Conservation (phyloP, 1,139 yeast species). For the Yamadazyma pseudoaaseri region DNA sequence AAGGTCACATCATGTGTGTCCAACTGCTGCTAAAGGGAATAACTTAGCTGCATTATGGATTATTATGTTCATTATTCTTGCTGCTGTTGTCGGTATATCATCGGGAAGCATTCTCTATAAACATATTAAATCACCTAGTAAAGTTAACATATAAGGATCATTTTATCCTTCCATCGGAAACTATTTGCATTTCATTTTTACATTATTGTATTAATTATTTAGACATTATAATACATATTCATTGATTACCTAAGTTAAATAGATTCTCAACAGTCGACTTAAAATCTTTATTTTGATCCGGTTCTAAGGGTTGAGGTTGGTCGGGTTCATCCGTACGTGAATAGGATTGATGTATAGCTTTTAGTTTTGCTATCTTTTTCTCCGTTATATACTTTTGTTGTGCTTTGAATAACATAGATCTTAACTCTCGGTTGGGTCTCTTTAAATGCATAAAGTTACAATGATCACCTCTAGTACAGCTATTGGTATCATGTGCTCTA, state of each 20-base stretch:
- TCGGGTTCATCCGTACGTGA: neutral
- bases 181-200: neutral
- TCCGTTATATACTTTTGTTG: conserved; percentile 33
- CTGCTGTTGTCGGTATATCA: conserved; percentile 54
- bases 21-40: conserved; percentile 64
- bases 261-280: conserved; percentile 15
- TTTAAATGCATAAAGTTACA: conserved; percentile 88
- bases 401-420: conserved; percentile 34
- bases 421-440: conserved; percentile 49
- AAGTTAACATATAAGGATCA: neutral
- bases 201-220: no score
- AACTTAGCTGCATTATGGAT: conserved; percentile 61
- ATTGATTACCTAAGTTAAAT: conserved; percentile 7
- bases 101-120: conserved; percentile 55
- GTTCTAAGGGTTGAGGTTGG: neutral
- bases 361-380: conserved; percentile 7
- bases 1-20: conserved; percentile 84
- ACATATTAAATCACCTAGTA: conserved; percentile 10
- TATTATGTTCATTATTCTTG: conserved; percentile 50
- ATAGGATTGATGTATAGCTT: conserved; percentile 3
- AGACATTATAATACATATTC: neutral
- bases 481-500: conserved; percentile 58
- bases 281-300: conserved; percentile 7
- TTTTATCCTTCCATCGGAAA: neutral
- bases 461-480: conserved; percentile 73